Evolutionary conservation across 1,139 yeast species (phyloP).

Genomic region (Lodderomyces theae): DNA sequence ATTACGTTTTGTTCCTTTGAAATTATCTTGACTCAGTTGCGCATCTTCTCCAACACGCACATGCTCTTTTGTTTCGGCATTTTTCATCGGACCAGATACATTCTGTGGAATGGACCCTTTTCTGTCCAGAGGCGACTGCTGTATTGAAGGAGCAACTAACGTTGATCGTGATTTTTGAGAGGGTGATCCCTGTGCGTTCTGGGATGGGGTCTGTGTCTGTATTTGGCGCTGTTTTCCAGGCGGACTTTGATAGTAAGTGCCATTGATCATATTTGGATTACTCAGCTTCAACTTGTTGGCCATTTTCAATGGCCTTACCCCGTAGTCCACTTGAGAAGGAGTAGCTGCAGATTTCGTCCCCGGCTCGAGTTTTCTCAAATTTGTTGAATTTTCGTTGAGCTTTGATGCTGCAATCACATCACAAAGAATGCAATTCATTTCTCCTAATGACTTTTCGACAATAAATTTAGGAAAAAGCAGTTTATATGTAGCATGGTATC

Average conservation of each 20-base stretch:
- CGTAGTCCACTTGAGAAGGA: constrained; percentile 74
- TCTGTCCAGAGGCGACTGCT: neutral
- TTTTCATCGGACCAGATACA: neutral
- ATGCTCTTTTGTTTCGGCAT: neutral
- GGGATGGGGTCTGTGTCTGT: constrained; percentile 6
- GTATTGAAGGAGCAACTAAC: neutral
- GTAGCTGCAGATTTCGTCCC: constrained; percentile 46
- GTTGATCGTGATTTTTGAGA: neutral
- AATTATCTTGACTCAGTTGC: neutral
- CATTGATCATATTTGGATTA: neutral
- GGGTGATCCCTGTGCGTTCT: neutral
- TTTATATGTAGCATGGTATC: constrained; percentile 69
- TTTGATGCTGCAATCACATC: constrained; percentile 63
- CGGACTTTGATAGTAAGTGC: constrained; percentile 1
- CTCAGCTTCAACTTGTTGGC: constrained; percentile 41
- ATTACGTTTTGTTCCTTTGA: neutral
- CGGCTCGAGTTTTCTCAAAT: constrained; percentile 14
- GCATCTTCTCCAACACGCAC: neutral
- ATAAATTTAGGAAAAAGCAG: constrained; percentile 68
- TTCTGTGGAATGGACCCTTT: neutral
- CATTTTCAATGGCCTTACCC: constrained; percentile 64
- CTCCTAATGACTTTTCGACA: constrained; percentile 76
- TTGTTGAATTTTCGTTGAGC: constrained; percentile 29
- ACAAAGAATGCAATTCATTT: constrained; percentile 69
- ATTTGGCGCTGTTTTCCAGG: constrained; percentile 6